Percentiles rank a stretch among this genome's conserved stretches.
These are phyloP conservation scores for Paracamarosporium sp. DNA, from an alignment of 2,329 filamentous ascomycete species.

Conservation along the genomic window DNA sequence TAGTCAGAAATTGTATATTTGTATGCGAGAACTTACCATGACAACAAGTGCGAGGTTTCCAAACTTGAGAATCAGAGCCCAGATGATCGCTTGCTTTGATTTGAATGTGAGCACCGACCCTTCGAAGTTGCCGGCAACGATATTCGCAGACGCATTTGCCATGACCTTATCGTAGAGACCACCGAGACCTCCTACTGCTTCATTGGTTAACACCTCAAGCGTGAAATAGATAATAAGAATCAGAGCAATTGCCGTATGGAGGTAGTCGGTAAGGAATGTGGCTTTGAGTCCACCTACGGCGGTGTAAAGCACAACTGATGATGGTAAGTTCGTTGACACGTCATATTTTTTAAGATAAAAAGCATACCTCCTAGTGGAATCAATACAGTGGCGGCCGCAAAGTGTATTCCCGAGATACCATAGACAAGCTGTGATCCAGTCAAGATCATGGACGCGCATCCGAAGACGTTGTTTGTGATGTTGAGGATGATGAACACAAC, in stretches of 20 bases:
- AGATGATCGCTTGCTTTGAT: slow-evolving; percentile 59
- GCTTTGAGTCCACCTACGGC: slow-evolving; percentile 21
- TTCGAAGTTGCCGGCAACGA: slow-evolving; percentile 59
- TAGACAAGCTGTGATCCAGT: slow-evolving; percentile 84
- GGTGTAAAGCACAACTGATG: slow-evolving; percentile 35
- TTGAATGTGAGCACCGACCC: slow-evolving; percentile 65
- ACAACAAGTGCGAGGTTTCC: slow-evolving; percentile 54
- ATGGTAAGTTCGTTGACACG: background rate
- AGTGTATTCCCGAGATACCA: slow-evolving; percentile 27
- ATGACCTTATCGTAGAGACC: slow-evolving; percentile 60
- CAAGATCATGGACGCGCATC: slow-evolving; percentile 80
- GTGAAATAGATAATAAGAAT: slow-evolving; percentile 60
- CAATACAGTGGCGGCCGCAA: slow-evolving; percentile 56
- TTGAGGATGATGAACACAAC: slow-evolving; percentile 81
- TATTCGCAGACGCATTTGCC: slow-evolving; percentile 51
- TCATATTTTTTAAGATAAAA: background rate
- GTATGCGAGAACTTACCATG: background rate
- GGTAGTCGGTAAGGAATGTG: slow-evolving; percentile 58
- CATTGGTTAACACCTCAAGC: slow-evolving; percentile 54
- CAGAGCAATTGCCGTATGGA: slow-evolving; percentile 63
- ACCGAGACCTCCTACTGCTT: slow-evolving; percentile 56
- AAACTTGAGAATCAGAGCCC: slow-evolving; percentile 54
- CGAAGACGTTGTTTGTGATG: slow-evolving; percentile 79
- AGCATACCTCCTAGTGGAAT: slow-evolving; percentile 29
- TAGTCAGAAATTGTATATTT: background rate